phyloP scores from a whole-genome alignment of 1,284 basidiomycete genomes.

The Melanopsichium pennsylvanicum region DNA sequence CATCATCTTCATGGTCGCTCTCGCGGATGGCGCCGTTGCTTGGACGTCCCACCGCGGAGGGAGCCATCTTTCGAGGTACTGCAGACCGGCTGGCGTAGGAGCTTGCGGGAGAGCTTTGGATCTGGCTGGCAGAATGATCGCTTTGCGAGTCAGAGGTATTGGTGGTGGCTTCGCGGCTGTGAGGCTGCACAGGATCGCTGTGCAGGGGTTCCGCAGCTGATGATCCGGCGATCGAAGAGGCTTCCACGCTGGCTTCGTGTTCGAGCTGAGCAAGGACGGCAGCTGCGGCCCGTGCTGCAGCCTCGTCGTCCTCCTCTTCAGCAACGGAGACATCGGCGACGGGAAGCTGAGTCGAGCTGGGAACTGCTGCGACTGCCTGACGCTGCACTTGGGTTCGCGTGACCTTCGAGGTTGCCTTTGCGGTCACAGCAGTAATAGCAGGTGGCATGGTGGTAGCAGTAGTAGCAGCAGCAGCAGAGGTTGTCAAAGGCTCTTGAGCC shows the following conservation, averaged over 20 bases:
- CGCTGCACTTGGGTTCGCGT: conserved; percentile 3
- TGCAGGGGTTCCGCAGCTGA: conserved; percentile 5
- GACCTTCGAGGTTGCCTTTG: neutral
- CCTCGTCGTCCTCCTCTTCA: conserved; percentile 56
- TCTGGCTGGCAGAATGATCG: conserved; percentile 37
- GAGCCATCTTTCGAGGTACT: conserved; percentile 25
- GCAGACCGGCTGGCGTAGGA: conserved; percentile 30
- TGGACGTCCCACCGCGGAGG: conserved; percentile 43
- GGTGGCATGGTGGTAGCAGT: conserved; percentile 7
- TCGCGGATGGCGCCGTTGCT: conserved; percentile 46
- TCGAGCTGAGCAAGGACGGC: conserved; percentile 57
- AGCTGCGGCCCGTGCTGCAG: conserved; percentile 52
- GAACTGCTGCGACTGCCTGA: conserved; percentile 1
- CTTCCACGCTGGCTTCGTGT: conserved; percentile 46
- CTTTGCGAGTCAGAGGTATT: conserved; percentile 45
- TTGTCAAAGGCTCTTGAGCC: conserved; percentile 1
- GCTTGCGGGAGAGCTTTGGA: conserved; percentile 42
- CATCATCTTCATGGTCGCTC: conserved; percentile 50
- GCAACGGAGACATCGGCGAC: conserved; percentile 19
- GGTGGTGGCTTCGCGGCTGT: conserved; percentile 38
- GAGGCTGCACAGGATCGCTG: conserved; percentile 12
- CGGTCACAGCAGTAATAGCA: too few species aligned
- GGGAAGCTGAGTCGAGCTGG: conserved; percentile 1
- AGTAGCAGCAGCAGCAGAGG: conserved; percentile 9
- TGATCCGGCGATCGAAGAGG: conserved; percentile 12